Evolutionary conservation across 2,329 filamentous ascomycete species (phyloP).

Genomic region (Beauveria medogensis): DNA sequence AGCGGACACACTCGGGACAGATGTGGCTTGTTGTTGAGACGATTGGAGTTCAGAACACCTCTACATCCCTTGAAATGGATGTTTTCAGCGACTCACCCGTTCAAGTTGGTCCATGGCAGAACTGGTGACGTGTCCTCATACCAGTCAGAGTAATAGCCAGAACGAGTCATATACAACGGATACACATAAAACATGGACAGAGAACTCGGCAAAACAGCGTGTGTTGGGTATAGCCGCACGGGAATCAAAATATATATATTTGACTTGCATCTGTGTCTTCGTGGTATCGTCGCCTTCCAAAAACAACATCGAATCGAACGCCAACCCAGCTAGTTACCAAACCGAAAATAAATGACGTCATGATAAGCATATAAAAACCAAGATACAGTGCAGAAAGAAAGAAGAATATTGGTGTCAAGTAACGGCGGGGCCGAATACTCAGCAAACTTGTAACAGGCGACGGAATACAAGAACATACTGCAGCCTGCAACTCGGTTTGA

Average conservation of each 20-base stretch:
- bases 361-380: background rate
- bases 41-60: slow-evolving; percentile 46
- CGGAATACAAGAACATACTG: background rate
- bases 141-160: too few species aligned
- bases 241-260: too few species aligned
- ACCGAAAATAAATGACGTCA: background rate
- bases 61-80: slow-evolving; percentile 42
- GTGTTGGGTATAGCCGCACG: background rate
- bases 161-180: background rate
- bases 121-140: background rate
- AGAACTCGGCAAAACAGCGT: background rate
- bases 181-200: background rate
- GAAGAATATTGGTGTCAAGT: background rate
- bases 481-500: background rate
- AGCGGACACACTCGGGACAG: slow-evolving; percentile 44
- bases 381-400: background rate
- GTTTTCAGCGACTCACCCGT: slow-evolving; percentile 42
- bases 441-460: background rate
- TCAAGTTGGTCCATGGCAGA: slow-evolving; percentile 35
- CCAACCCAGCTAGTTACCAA: background rate
- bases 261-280: background rate
- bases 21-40: slow-evolving; percentile 79
- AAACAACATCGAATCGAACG: background rate
- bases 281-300: background rate
- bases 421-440: background rate